Percentiles rank a stretch among this genome's conserved stretches.
phyloP scores from a whole-genome alignment of 345 rosid species.

The Arabidopsis suecica region DNA sequence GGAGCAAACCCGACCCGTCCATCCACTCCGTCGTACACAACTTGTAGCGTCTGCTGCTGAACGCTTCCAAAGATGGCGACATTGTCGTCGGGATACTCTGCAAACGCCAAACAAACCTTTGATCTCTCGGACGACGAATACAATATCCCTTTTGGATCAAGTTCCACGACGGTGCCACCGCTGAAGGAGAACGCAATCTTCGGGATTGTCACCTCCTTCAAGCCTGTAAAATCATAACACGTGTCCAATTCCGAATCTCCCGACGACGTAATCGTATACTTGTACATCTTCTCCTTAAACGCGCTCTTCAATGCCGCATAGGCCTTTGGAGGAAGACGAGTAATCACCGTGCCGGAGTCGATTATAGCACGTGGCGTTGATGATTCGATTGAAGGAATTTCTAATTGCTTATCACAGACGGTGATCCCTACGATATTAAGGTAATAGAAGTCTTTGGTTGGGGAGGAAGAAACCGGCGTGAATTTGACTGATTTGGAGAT shows the following conservation, averaged over 20 bases:
- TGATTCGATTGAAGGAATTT: constrained; percentile 52
- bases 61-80: constrained; percentile 50
- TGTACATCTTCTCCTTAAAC: constrained; percentile 54
- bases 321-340: constrained; percentile 61
- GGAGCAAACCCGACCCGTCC: constrained; percentile 69
- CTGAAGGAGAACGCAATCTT: constrained; percentile 52
- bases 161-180: constrained; percentile 49
- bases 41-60: constrained; percentile 68
- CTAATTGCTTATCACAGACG: constrained; percentile 52
- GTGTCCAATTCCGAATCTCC: constrained; percentile 56
- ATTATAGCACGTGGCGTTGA: constrained; percentile 53
- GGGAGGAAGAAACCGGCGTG: constrained; percentile 54
- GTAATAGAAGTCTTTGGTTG: constrained; percentile 52
- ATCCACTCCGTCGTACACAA: constrained; percentile 62
- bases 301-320: constrained; percentile 54
- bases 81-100: constrained; percentile 18
- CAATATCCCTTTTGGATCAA: constrained; percentile 49
- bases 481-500: constrained; percentile 48
- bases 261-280: constrained; percentile 51
- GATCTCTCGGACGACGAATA: constrained; percentile 33
- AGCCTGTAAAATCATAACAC: constrained; percentile 63
- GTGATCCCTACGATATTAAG: constrained; percentile 55
- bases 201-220: constrained; percentile 45
- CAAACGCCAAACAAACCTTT: constrained; percentile 77
- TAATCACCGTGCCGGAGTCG: constrained; percentile 85